Evolutionary conservation across 345 rosid genomes (phyloP).

Genomic region (Ricinus communis): DNA sequence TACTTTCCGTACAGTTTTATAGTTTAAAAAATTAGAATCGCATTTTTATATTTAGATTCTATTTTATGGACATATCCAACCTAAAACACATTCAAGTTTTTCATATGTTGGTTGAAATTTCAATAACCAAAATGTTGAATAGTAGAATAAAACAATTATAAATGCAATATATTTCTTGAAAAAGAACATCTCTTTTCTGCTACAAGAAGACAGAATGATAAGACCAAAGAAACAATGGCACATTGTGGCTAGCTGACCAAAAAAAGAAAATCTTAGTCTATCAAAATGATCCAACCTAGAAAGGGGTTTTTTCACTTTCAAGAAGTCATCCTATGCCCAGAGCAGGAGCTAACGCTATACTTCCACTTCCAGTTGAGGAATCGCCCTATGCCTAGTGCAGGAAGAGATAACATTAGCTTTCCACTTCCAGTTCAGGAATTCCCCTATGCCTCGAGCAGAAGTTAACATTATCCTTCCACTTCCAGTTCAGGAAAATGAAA

Average conservation of each 20-base stretch:
- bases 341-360: neutral
- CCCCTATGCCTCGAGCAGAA: constrained; percentile 1
- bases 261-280: too few relatives aligned
- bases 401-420: too few relatives aligned
- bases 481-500: constrained; percentile 11
- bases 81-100: too few relatives aligned
- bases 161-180: neutral
- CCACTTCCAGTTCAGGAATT: constrained; percentile 1
- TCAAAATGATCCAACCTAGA: neutral
- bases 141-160: too few relatives aligned
- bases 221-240: neutral
- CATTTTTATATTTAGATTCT: too few relatives aligned
- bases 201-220: too few relatives aligned
- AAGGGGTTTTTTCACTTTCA: neutral
- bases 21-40: too few relatives aligned
- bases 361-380: constrained; percentile 1
- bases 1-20: too few relatives aligned
- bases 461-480: constrained; percentile 3
- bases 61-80: too few relatives aligned
- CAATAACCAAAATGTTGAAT: too few relatives aligned
- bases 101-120: too few relatives aligned
- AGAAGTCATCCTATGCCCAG: constrained; percentile 3
- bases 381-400: neutral
- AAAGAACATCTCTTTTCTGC: neutral
- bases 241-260: neutral